Conservation (phyloP, 306 rosid species). For the Glycine latifolia region DNA sequence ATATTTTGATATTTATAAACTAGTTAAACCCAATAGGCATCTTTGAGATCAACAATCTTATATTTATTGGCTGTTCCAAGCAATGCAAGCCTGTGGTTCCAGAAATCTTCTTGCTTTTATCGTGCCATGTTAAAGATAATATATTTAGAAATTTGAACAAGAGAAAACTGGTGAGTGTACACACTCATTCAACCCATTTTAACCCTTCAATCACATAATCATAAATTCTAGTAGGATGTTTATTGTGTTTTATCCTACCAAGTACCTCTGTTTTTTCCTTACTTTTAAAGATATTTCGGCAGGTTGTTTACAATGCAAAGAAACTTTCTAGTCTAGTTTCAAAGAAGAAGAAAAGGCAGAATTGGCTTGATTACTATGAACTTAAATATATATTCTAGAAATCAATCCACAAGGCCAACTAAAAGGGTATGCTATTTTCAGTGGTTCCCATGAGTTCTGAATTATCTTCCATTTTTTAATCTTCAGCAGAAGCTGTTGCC, state of each 20-base stretch:
- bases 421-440: slow-evolving; percentile 63
- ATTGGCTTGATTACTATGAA: slow-evolving; percentile 94
- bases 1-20: too few relatives aligned
- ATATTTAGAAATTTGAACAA: too few relatives aligned
- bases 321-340: slow-evolving; percentile 77
- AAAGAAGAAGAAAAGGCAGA: slow-evolving; percentile 76
- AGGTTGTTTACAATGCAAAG: slow-evolving; percentile 88
- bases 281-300: slow-evolving; percentile 44
- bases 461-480: slow-evolving; percentile 20
- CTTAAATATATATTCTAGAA: slow-evolving; percentile 79
- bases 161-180: too few relatives aligned
- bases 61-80: too few relatives aligned
- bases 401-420: slow-evolving; percentile 63
- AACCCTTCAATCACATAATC: background rate
- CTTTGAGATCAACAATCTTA: too few relatives aligned
- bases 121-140: too few relatives aligned
- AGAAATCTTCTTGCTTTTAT: too few relatives aligned
- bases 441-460: slow-evolving; percentile 30
- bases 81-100: too few relatives aligned
- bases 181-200: background rate
- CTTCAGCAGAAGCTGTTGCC: slow-evolving; percentile 10
- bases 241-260: slow-evolving; percentile 22
- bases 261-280: slow-evolving; percentile 24
- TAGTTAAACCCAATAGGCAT: too few relatives aligned
- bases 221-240: slow-evolving; percentile 9